Percentiles rank a stretch among this genome's conserved stretches.
Evolutionary conservation across 1,139 yeast species (phyloP).

Genomic region (Candida tetrigidarum): DNA sequence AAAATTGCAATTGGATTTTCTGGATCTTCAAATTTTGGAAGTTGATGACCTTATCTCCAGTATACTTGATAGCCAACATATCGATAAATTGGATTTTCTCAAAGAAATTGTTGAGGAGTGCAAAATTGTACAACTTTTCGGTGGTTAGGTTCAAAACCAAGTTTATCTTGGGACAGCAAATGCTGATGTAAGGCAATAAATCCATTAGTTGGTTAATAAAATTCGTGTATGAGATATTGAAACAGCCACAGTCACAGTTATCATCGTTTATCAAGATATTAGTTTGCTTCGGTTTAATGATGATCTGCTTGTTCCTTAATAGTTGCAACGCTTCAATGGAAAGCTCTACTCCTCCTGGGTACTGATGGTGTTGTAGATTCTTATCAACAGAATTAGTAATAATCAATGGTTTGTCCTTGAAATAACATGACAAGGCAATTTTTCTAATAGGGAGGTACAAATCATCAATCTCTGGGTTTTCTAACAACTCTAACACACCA

Average conservation of each 20-base stretch:
- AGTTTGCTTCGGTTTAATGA: slow-evolving; percentile 25
- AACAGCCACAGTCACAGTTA: slow-evolving; percentile 5
- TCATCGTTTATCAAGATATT: slow-evolving; percentile 17
- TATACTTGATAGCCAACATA: slow-evolving; percentile 8
- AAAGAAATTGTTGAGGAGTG: slow-evolving; percentile 3
- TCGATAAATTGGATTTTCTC: slow-evolving; percentile 1
- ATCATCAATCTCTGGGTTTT: slow-evolving; percentile 4
- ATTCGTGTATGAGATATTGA: slow-evolving; percentile 1
- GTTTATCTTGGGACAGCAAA: slow-evolving; percentile 4
- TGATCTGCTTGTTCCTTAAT: slow-evolving; percentile 20
- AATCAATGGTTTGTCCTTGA: slow-evolving; percentile 16
- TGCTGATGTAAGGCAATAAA: slow-evolving; percentile 5
- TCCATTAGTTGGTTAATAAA: slow-evolving; percentile 4
- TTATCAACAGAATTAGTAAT: slow-evolving; percentile 19
- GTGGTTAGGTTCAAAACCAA: slow-evolving; percentile 1
- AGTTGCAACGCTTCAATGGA: slow-evolving; percentile 17
- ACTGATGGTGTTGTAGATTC: slow-evolving; percentile 1
- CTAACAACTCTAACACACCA: slow-evolving; percentile 16
- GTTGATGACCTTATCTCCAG: slow-evolving; percentile 5
- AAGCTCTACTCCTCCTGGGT: slow-evolving; percentile 3
- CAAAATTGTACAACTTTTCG: slow-evolving; percentile 3
- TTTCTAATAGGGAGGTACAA: slow-evolving; percentile 20
- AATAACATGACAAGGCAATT: slow-evolving; percentile 23
- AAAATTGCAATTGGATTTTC: slow-evolving; percentile 12
- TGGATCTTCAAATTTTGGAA: slow-evolving; percentile 9